Percentiles rank a stretch among this genome's conserved stretches.
Conservation (phyloP, 352 stramenopile genomes). For the Globisporangium canariense region DNA sequence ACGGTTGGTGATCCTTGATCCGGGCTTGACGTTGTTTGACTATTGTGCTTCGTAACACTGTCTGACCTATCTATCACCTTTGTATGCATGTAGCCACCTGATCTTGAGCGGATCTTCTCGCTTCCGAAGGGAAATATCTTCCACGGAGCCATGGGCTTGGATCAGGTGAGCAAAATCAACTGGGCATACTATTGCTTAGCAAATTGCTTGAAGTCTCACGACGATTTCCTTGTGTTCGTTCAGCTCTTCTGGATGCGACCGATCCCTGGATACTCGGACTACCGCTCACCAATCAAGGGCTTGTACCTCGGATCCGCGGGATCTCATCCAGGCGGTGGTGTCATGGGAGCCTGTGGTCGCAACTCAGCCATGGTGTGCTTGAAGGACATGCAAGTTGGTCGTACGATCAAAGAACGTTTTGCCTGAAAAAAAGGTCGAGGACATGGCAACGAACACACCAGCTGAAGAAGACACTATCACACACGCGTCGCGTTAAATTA, state of each 20-base stretch:
- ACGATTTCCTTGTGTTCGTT: background rate
- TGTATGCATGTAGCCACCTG: slow-evolving; percentile 57
- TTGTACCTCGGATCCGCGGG: slow-evolving; percentile 86
- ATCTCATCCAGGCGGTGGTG: slow-evolving; percentile 86
- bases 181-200: too few relatives aligned
- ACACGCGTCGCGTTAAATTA: slow-evolving; percentile 13
- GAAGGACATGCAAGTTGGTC: slow-evolving; percentile 44
- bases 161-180: slow-evolving; percentile 46
- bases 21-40: background rate
- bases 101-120: slow-evolving; percentile 87
- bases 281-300: slow-evolving; percentile 75
- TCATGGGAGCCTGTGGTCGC: slow-evolving; percentile 87
- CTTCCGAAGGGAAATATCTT: slow-evolving; percentile 89
- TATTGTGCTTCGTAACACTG: background rate
- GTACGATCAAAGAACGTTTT: slow-evolving; percentile 9
- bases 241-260: slow-evolving; percentile 87
- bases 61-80: background rate
- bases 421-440: background rate
- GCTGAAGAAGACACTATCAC: background rate
- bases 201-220: background rate
- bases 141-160: slow-evolving; percentile 86
- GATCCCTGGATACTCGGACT: slow-evolving; percentile 76
- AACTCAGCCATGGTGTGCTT: slow-evolving; percentile 79
- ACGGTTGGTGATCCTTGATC: slow-evolving; percentile 33
- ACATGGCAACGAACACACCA: background rate